Percentiles rank a stretch among this genome's conserved stretches.
Conservation (phyloP, 2,329 filamentous ascomycete species). For the Fusarium stilboides region DNA sequence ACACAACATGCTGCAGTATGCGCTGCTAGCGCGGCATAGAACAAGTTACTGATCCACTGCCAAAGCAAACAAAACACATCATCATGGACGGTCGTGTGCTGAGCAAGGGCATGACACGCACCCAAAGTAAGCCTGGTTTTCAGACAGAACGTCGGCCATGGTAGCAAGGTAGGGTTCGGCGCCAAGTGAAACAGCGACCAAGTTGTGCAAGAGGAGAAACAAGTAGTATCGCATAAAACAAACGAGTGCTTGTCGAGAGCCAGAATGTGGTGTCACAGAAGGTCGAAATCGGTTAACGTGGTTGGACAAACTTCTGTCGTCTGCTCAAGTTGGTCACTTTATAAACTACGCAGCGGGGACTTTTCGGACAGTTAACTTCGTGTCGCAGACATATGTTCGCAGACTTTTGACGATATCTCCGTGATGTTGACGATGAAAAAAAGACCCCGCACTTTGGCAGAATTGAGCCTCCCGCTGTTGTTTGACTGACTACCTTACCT, state of each 20-base stretch:
- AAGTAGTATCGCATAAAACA: constrained; percentile 26
- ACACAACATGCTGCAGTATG: constrained; percentile 13
- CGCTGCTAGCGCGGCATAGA: constrained; percentile 23
- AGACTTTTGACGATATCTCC: constrained; percentile 40
- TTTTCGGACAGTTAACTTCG: constrained; percentile 51
- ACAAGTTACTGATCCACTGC: constrained; percentile 4
- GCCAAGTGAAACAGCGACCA: constrained; percentile 24
- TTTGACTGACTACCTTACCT: neutral
- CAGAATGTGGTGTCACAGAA: constrained; percentile 17
- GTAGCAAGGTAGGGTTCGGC: constrained; percentile 48
- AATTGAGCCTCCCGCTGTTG: neutral
- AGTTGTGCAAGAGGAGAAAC: constrained; percentile 20
- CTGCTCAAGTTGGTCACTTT: constrained; percentile 19
- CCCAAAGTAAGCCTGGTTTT: constrained; percentile 62
- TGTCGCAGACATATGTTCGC: constrained; percentile 30
- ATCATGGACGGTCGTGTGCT: constrained; percentile 5
- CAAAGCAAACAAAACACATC: constrained; percentile 16
- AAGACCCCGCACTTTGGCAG: constrained; percentile 27
- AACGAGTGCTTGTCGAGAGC: constrained; percentile 20
- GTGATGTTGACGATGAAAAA: constrained; percentile 11
- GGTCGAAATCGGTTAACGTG: constrained; percentile 11
- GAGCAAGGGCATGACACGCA: constrained; percentile 48
- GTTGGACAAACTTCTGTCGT: constrained; percentile 15
- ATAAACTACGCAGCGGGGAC: constrained; percentile 51
- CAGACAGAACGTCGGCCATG: constrained; percentile 54